phyloP scores from a whole-genome alignment of 1,284 basidiomycete genomes.

The Filobasidium uniguttulatum region DNA sequence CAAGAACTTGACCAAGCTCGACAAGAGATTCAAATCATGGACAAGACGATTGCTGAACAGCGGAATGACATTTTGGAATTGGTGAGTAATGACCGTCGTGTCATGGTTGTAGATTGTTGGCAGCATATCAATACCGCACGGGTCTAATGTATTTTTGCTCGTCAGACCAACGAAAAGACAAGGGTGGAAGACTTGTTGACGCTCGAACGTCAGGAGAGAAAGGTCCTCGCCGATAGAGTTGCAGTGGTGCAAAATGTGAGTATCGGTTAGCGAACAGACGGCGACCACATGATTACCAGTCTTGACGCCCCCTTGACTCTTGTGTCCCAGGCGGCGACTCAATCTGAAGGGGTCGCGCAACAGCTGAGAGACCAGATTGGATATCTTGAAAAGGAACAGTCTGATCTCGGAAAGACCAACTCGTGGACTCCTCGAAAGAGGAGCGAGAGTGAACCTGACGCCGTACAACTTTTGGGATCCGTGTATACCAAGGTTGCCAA shows the following conservation, averaged over 20 bases:
- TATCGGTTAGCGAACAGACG: background rate
- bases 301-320: too few relatives aligned
- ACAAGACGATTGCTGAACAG: constrained; percentile 50
- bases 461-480: constrained; percentile 76
- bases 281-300: background rate
- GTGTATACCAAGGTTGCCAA: constrained; percentile 93
- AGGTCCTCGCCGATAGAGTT: constrained; percentile 76
- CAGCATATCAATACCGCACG: background rate
- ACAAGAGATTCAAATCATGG: constrained; percentile 56
- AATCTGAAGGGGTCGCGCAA: constrained; percentile 52
- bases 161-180: constrained; percentile 56
- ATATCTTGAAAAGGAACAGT: constrained; percentile 66
- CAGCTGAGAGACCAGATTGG: constrained; percentile 48
- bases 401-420: constrained; percentile 66
- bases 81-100: constrained; percentile 32
- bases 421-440: constrained; percentile 62
- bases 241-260: constrained; percentile 48
- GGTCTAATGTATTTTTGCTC: background rate
- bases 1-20: constrained; percentile 62
- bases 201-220: constrained; percentile 64
- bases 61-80: constrained; percentile 58
- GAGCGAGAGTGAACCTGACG: constrained; percentile 72
- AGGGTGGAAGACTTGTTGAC: constrained; percentile 63
- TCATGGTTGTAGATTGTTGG: too few relatives aligned
- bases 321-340: constrained; percentile 43